phyloP scores from a whole-genome alignment of 2,329 filamentous ascomycete genomes.

The Apiospora rasikravindrae region DNA sequence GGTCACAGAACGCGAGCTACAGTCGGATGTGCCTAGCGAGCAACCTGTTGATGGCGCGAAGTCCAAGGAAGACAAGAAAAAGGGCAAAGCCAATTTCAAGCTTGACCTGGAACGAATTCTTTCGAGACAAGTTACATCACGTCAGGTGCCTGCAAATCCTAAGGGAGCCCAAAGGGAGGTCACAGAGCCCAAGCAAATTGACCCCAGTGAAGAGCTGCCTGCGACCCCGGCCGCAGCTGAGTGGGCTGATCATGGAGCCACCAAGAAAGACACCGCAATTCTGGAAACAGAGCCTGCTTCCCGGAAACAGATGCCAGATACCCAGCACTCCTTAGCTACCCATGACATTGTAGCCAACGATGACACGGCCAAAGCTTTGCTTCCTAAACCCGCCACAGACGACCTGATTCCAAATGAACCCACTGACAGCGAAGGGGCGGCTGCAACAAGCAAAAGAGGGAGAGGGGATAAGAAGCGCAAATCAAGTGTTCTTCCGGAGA shows the following conservation, averaged over 20 bases:
- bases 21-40: not conserved
- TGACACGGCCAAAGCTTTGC: not conserved
- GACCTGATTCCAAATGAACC: not conserved
- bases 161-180: not conserved
- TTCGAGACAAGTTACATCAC: not conserved
- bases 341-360: not conserved
- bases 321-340: not conserved
- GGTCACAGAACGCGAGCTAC: not conserved
- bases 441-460: not conserved
- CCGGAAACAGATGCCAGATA: not conserved
- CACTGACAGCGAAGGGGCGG: not conserved
- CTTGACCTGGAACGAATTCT: conserved; percentile 22
- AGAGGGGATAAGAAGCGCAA: conserved; percentile 2
- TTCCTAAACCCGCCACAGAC: not conserved
- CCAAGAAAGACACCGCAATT: conserved; percentile 6
- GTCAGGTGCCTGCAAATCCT: not conserved
- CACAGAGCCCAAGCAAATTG: not conserved
- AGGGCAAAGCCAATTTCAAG: conserved; percentile 19
- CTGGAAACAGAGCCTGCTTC: not conserved
- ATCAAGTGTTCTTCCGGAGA: not conserved
- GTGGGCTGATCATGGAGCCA: conserved; percentile 10
- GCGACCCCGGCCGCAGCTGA: not conserved
- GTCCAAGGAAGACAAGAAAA: conserved; percentile 31
- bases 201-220: not conserved
- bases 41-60: not conserved